These are phyloP conservation scores for Pythium dissimile DNA, from an alignment of 352 stramenopile species.

Conservation along the genomic window DNA sequence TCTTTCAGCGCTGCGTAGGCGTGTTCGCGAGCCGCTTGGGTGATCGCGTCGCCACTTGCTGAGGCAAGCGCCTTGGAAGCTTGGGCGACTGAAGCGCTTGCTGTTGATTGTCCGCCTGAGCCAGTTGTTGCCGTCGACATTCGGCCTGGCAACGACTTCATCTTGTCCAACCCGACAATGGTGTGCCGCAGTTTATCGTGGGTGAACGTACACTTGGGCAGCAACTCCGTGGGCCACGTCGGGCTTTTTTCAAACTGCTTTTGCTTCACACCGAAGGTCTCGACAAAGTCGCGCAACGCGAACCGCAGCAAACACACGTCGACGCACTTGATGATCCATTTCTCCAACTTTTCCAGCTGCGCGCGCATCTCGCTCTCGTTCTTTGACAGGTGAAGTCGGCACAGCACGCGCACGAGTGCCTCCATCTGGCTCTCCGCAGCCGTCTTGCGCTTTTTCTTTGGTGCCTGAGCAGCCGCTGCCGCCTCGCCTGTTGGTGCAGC, in stretches of 20 bases:
- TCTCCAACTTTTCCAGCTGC: conserved; percentile 49
- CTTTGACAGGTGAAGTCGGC: conserved; percentile 38
- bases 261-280: conserved; percentile 24
- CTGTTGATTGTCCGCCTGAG: too few relatives aligned
- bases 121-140: not conserved
- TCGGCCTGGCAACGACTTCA: not conserved
- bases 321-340: conserved; percentile 53
- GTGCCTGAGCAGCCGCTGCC: conserved; percentile 10
- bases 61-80: conserved; percentile 20
- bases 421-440: conserved; percentile 58
- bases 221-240: conserved; percentile 48
- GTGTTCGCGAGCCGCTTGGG: conserved; percentile 36
- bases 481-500: not conserved
- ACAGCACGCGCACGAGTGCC: conserved; percentile 46
- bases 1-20: conserved; percentile 62
- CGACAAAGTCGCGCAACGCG: conserved; percentile 54
- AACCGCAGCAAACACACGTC: conserved; percentile 50
- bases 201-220: conserved; percentile 57
- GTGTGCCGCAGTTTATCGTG: conserved; percentile 52
- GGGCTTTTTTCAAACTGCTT: conserved; percentile 31
- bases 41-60: conserved; percentile 15
- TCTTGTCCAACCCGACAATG: conserved; percentile 19
- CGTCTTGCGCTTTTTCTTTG: conserved; percentile 38
- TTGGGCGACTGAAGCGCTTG: not conserved
- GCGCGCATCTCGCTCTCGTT: conserved; percentile 53